Percentiles rank a stretch among this genome's conserved stretches.
Evolutionary conservation across 2,329 filamentous ascomycete genomes (phyloP).

Genomic region (Diaporthe destruens): DNA sequence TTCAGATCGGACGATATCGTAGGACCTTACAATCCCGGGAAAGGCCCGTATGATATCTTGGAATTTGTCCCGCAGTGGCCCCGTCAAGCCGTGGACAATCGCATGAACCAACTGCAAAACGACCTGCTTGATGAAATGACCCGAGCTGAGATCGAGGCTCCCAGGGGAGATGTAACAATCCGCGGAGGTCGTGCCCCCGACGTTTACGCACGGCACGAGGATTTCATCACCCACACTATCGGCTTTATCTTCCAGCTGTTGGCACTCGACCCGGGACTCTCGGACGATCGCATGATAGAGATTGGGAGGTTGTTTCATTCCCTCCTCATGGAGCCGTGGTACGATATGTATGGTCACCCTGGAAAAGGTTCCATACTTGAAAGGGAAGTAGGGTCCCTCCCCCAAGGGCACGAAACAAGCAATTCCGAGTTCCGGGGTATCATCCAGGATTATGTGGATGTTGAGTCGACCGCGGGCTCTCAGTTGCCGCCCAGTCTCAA

Average conservation of each 20-base stretch:
- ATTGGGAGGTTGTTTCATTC: conserved; percentile 13
- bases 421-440: background rate
- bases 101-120: background rate
- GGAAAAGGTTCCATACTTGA: too few relatives aligned
- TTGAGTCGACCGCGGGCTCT: background rate
- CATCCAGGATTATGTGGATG: background rate
- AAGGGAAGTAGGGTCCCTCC: background rate
- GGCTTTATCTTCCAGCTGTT: background rate
- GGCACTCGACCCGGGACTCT: conserved; percentile 9
- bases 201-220: background rate
- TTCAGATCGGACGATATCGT: background rate
- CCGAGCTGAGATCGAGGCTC: background rate
- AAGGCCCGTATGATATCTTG: background rate
- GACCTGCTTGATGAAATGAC: background rate
- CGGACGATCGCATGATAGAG: background rate
- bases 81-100: background rate
- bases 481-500: too few relatives aligned
- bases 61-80: background rate
- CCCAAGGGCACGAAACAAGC: background rate
- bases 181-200: too few relatives aligned
- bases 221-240: background rate
- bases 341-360: background rate
- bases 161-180: background rate
- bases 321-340: conserved; percentile 8
- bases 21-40: background rate